Conservation (phyloP, 352 stramenopile species). For the Pythium scleroteichum region DNA sequence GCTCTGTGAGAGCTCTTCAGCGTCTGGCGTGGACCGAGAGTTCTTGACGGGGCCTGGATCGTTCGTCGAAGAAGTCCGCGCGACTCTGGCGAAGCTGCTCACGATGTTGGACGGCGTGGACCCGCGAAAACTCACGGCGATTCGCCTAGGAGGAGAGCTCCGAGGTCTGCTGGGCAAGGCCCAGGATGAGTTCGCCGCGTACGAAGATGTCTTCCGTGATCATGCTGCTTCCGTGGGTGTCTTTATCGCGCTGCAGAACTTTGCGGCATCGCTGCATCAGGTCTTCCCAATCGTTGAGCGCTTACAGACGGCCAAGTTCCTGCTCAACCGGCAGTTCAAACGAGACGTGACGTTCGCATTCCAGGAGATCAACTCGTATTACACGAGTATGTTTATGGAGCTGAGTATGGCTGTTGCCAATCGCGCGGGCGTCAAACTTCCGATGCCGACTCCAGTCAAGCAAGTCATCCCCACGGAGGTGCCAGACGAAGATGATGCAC, state of each 20-base stretch:
- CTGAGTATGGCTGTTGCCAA: conserved; percentile 71
- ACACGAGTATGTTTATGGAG: conserved; percentile 83
- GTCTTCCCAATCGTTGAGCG: conserved; percentile 57
- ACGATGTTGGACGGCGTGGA: conserved; percentile 61
- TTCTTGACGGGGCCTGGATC: conserved; percentile 16
- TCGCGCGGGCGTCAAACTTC: conserved; percentile 47
- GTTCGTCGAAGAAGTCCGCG: conserved; percentile 27
- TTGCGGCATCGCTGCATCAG: conserved; percentile 57
- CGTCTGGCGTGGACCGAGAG: not conserved
- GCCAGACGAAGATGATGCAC: conserved; percentile 3
- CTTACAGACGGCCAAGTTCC: conserved; percentile 59
- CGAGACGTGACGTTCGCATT: conserved; percentile 75
- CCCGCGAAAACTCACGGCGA: conserved; percentile 55
- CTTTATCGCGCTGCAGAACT: conserved; percentile 76
- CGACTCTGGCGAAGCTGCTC: conserved; percentile 50
- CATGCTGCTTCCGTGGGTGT: conserved; percentile 53
- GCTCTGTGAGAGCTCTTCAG: not conserved
- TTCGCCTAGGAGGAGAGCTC: conserved; percentile 68
- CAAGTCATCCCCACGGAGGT: not conserved
- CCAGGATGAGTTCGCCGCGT: conserved; percentile 72
- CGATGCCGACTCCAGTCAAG: conserved; percentile 36
- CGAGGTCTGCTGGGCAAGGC: conserved; percentile 78
- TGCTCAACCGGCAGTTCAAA: conserved; percentile 83
- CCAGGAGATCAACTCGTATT: conserved; percentile 86
- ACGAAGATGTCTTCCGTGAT: conserved; percentile 59